Percentiles rank a stretch among this genome's conserved stretches.
phyloP scores from a whole-genome alignment of 495 filamentous ascomycete genomes.

The Niebla homalea region DNA sequence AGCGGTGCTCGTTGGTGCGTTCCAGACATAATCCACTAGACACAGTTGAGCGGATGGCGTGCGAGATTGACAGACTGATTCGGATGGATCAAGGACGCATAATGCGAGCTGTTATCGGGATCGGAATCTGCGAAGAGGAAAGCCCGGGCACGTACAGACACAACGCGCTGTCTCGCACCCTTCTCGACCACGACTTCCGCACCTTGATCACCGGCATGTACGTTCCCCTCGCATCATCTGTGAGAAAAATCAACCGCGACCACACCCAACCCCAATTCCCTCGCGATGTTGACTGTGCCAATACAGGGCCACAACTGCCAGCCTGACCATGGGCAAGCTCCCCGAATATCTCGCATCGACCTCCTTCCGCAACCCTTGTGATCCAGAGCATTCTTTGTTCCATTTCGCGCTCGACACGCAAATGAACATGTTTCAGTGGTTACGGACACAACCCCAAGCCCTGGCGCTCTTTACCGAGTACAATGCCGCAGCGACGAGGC shows the following conservation, averaged over 20 bases:
- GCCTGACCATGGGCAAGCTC: not conserved
- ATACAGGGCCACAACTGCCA: not conserved
- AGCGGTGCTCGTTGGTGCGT: no score
- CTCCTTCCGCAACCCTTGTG: not conserved
- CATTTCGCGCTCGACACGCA: not conserved
- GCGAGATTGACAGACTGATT: no score
- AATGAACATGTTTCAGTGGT: not conserved
- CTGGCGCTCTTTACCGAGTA: not conserved
- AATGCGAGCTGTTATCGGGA: not conserved
- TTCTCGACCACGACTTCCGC: not conserved
- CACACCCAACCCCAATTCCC: not conserved
- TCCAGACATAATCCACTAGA: no score
- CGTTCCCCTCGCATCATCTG: not conserved
- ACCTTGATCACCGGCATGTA: not conserved
- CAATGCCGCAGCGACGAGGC: not conserved
- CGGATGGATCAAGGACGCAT: not conserved
- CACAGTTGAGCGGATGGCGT: no score
- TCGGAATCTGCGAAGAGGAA: constrained; percentile 1
- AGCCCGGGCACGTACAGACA: not conserved
- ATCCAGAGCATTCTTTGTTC: not conserved
- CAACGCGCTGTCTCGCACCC: not conserved
- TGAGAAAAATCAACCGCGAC: no score
- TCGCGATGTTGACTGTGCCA: not conserved
- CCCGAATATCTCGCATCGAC: not conserved
- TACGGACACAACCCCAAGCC: not conserved